phyloP scores from a whole-genome alignment of 345 rosid species.

The Fremontodendron californicum region DNA sequence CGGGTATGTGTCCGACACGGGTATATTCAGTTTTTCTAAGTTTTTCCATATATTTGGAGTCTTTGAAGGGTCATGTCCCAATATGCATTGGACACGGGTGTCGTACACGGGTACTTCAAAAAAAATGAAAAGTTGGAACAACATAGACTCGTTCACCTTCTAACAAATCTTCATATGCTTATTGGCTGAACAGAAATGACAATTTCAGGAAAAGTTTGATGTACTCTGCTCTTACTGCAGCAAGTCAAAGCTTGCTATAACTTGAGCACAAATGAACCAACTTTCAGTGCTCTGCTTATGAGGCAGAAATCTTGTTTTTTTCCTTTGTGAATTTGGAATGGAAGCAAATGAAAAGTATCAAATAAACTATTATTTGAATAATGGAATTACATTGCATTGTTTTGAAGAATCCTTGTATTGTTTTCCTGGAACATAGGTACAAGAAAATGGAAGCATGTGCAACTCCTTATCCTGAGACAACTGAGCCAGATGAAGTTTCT shows the following conservation, averaged over 20 bases:
- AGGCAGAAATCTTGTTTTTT: neutral
- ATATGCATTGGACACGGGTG: too few species aligned
- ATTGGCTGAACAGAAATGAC: neutral
- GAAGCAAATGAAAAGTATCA: neutral
- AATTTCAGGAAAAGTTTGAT: neutral
- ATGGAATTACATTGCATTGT: neutral
- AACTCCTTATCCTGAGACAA: conserved; percentile 40
- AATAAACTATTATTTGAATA: neutral
- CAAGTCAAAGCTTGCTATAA: neutral
- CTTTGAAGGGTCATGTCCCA: too few species aligned
- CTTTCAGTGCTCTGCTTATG: neutral
- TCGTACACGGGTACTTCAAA: too few species aligned
- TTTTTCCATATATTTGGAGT: too few species aligned
- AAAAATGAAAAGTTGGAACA: too few species aligned
- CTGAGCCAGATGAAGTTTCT: conserved; percentile 21
- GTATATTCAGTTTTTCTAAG: too few species aligned
- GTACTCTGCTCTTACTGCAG: neutral
- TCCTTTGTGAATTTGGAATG: neutral
- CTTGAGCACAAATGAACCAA: neutral
- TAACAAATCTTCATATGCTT: neutral
- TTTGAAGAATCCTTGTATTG: neutral
- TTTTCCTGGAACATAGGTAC: conserved; percentile 34
- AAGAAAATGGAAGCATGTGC: conserved; percentile 40
- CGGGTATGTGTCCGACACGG: too few species aligned
- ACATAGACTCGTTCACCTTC: neutral